Base-by-base conservation (phyloP, 495 filamentous ascomycete species). In the Penicillium lagena region DNA sequence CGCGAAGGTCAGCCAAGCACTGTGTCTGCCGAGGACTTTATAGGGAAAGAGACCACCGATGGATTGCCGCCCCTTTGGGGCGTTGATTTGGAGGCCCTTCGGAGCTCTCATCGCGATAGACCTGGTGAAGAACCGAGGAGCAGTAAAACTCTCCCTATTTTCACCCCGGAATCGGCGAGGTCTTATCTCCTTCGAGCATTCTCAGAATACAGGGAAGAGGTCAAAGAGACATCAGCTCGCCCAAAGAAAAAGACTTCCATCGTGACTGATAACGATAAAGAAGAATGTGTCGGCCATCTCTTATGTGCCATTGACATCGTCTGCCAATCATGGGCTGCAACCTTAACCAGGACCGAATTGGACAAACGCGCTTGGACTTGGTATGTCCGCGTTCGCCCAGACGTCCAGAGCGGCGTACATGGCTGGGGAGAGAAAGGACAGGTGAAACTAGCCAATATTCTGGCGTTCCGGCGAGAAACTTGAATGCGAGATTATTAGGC, bases 361-460 rank as follows among this genome's bases (percentile, higher is more conserved):
- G 87, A 93, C 55, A 67, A 73, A 47, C 71, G 82, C 40, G 83
- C 86, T 27, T 94, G 88, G 87, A 60, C 69, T 22, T 93, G 87
- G 87, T 94, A 94, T 60, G 64, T 83, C 2, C 73, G 72, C 22
- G 83, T 90, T 7, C 67, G 88, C 39, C 88, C 88, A 0, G 79
- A 81, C 1, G 83, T 93, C 3, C 81, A 85, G 43, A 63, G 67
- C 38, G 88, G 87, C 1, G 78, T 75, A 39, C 78, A 73, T 33
- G 88, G 88, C 3, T 91, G 88, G 88, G 88, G 88, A 11, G 84
- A 83, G 14, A 90, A 90, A 59, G 85, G 85, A 12, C 65, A 69
- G 36, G 73, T 93, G 12, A 80, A 68, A 54, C 57, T 95, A 8
- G 59, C 60, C 8, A 75, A 83, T 40, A 85, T 95, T 12, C 63